phyloP scores from a whole-genome alignment of 2,329 filamentous ascomycete species.

The Cytospora mali region DNA sequence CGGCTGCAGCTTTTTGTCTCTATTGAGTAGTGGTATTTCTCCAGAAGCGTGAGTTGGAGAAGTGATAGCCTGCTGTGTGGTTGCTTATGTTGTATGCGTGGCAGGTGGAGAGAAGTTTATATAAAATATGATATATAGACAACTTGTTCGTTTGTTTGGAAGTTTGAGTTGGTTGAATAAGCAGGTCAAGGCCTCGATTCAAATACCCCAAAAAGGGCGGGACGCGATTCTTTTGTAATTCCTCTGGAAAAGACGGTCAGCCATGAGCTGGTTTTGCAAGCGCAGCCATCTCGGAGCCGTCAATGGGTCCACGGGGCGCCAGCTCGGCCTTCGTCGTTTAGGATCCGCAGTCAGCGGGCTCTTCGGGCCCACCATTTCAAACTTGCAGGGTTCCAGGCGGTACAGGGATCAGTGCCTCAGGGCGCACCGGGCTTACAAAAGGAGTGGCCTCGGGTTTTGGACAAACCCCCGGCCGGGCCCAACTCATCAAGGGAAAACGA shows the following conservation, averaged over 20 bases:
- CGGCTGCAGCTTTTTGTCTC: not conserved
- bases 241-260: conserved; percentile 21
- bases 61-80: conserved; percentile 1
- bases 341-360: conserved; percentile 28
- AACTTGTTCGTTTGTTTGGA: no score
- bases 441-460: conserved; percentile 26
- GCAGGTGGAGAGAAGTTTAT: not conserved
- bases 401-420: conserved; percentile 10
- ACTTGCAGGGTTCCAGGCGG: conserved; percentile 9
- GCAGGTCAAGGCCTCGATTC: not conserved
- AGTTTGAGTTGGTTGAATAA: conserved; percentile 9
- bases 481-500: not conserved
- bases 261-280: conserved; percentile 22
- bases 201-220: conserved; percentile 18
- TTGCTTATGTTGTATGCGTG: conserved; percentile 1
- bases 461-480: conserved; percentile 27
- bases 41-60: not conserved
- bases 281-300: conserved; percentile 25
- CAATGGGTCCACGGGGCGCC: conserved; percentile 26
- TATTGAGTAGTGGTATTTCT: not conserved
- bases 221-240: conserved; percentile 28
- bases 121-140: no score
- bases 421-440: conserved; percentile 26
- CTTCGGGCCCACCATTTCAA: not conserved
- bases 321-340: conserved; percentile 27